These are phyloP conservation scores for Trypanosoma rangeli DNA, from an alignment of 208 protist genomes.

Conservation along the genomic window DNA sequence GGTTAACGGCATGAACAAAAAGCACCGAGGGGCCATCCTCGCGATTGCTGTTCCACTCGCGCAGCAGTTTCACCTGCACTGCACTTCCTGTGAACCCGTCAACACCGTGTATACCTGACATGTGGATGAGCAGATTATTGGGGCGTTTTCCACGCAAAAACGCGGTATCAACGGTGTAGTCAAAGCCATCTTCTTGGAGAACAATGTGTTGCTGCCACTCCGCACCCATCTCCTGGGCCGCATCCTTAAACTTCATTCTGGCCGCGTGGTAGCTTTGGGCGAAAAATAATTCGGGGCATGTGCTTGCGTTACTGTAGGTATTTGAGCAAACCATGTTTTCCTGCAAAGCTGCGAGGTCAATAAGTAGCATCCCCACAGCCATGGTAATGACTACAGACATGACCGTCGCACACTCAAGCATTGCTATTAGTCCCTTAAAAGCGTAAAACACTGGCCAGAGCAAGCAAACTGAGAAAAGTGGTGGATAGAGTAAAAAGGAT, in stretches of 20 bases:
- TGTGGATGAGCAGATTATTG: slow-evolving; percentile 74
- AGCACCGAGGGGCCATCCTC: slow-evolving; percentile 64
- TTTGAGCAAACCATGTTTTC: slow-evolving; percentile 60
- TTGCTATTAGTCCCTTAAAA: slow-evolving; percentile 17
- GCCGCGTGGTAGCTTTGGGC: slow-evolving; percentile 62
- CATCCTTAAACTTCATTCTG: slow-evolving; percentile 74
- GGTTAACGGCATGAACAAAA: slow-evolving; percentile 87
- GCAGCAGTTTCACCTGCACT: slow-evolving; percentile 74
- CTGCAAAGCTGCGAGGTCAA: slow-evolving; percentile 78
- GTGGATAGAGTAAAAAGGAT: too few relatives aligned
- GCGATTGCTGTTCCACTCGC: slow-evolving; percentile 55
- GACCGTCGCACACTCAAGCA: slow-evolving; percentile 37
- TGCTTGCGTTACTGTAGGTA: slow-evolving; percentile 54
- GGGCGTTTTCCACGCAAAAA: slow-evolving; percentile 55
- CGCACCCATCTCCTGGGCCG: slow-evolving; percentile 46
- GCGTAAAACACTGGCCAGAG: background rate
- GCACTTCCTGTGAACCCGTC: slow-evolving; percentile 86
- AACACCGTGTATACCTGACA: slow-evolving; percentile 73
- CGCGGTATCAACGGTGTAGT: slow-evolving; percentile 80
- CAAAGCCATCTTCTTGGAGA: slow-evolving; percentile 37
- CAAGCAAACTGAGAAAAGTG: background rate
- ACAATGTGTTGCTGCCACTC: slow-evolving; percentile 54
- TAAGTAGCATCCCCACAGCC: slow-evolving; percentile 61
- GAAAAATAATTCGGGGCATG: slow-evolving; percentile 69
- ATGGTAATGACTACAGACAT: slow-evolving; percentile 53